phyloP scores from a whole-genome alignment of 225 moss, liverwort and hornwort species.

The Asterella californica region DNA sequence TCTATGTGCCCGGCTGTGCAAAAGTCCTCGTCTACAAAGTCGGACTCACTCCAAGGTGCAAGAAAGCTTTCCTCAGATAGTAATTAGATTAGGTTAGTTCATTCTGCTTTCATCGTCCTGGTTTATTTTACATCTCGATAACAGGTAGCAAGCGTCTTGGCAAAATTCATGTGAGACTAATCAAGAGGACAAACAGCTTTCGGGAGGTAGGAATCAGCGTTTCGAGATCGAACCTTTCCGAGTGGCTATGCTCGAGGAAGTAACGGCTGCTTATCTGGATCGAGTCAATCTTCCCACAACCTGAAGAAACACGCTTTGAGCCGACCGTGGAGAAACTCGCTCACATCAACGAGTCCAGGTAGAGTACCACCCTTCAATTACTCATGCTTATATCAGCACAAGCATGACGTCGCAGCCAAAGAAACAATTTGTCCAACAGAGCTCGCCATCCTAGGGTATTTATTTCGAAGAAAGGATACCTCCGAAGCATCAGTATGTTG shows the following conservation, averaged over 20 bases:
- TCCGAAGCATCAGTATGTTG: constrained; percentile 22
- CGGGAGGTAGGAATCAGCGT: neutral
- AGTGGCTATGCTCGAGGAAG: constrained; percentile 13
- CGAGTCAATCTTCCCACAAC: constrained; percentile 1
- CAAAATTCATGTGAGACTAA: neutral
- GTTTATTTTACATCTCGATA: neutral
- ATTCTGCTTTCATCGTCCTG: neutral
- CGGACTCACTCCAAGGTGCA: no score
- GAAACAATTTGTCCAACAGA: constrained; percentile 21
- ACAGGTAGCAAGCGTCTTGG: neutral
- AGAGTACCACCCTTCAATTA: constrained; percentile 13
- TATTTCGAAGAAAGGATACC: constrained; percentile 21
- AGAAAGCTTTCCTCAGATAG: no score
- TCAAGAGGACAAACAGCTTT: neutral
- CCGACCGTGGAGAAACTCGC: constrained; percentile 14
- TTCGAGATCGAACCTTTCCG: constrained; percentile 20
- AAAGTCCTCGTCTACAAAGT: no score
- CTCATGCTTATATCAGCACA: constrained; percentile 25
- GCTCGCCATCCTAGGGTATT: constrained; percentile 18
- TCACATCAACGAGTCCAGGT: constrained; percentile 23
- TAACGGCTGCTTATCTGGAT: constrained; percentile 12
- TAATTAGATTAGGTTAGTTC: neutral
- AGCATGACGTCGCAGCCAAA: constrained; percentile 27
- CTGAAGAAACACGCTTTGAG: constrained; percentile 14
- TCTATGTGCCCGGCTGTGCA: no score